Evolutionary conservation across 139 green algal genomes (phyloP).

Genomic region (Edaphochlamys debaryana): DNA sequence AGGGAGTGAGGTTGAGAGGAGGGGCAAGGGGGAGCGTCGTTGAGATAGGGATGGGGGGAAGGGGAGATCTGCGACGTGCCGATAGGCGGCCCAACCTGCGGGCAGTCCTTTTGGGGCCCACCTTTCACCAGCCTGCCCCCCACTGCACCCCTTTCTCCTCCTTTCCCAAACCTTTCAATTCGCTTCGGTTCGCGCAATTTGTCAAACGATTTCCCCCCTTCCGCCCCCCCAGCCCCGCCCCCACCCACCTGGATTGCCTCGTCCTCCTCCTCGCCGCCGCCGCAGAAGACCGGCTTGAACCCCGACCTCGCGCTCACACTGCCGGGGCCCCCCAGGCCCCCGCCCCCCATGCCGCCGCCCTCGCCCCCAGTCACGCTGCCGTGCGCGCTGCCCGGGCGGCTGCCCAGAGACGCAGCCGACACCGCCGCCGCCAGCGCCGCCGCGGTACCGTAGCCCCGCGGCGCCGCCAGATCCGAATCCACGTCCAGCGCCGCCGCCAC

Average conservation of each 20-base stretch:
- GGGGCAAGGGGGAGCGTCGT: too few species aligned
- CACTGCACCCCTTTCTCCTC: too few species aligned
- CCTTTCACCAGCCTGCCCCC: too few species aligned
- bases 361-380: background rate
- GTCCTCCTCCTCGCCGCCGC: conserved; percentile 38
- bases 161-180: too few species aligned
- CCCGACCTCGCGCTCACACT: background rate
- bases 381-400: background rate
- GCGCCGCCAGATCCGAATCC: conserved; percentile 1
- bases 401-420: too few species aligned
- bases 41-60: too few species aligned
- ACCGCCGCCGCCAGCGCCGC: background rate
- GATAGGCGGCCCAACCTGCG: too few species aligned
- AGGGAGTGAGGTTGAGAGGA: too few species aligned
- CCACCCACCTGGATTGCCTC: conserved; percentile 15
- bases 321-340: background rate
- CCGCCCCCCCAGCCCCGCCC: background rate
- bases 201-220: background rate
- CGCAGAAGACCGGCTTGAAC: conserved; percentile 7
- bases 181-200: too few species aligned
- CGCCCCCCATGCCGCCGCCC: background rate
- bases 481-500: conserved; percentile 30
- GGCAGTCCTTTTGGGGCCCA: too few species aligned
- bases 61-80: too few species aligned
- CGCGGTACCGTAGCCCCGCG: background rate